Conservation (phyloP, 169 alveolate genomes). For the Plasmodium coatneyi region DNA sequence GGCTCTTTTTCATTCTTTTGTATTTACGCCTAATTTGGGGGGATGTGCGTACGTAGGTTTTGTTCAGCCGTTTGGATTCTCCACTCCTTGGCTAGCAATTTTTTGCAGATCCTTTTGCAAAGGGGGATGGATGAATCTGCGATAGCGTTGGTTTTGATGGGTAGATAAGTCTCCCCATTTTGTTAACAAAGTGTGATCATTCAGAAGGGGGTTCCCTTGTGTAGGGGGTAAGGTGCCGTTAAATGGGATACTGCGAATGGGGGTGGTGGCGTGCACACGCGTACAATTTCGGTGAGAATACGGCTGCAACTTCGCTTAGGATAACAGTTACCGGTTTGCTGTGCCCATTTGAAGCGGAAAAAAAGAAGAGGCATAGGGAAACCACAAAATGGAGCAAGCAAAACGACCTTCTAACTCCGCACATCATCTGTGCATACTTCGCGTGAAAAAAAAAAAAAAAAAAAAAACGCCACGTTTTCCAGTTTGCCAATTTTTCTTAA, state of each 20-base stretch:
- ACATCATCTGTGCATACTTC: not conserved
- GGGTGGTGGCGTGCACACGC: not conserved
- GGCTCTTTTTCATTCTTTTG: constrained; percentile 30
- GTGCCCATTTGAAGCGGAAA: not conserved
- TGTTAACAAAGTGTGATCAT: not conserved
- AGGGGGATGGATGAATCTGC: not conserved
- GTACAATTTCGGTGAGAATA: not conserved
- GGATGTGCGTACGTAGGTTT: not conserved
- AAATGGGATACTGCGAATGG: not conserved
- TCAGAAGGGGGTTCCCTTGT: not conserved
- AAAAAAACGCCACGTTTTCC: not conserved
- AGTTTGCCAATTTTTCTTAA: not conserved
- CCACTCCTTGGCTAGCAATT: not conserved
- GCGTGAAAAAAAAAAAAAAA: not conserved
- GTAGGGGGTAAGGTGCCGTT: not conserved
- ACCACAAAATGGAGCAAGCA: not conserved
- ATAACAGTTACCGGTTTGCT: not conserved
- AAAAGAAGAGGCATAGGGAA: not conserved
- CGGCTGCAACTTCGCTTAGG: not conserved
- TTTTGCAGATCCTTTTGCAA: not conserved
- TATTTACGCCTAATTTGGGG: not conserved
- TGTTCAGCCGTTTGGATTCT: not conserved
- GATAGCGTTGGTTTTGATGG: not conserved
- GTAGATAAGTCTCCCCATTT: not conserved
- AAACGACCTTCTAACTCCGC: not conserved